A percentile compares a stretch with the other conserved stretches of the same genome.
These are phyloP conservation scores for Metschnikowia continentalis DNA, from an alignment of 805 yeast genomes.

Conservation along the genomic window DNA sequence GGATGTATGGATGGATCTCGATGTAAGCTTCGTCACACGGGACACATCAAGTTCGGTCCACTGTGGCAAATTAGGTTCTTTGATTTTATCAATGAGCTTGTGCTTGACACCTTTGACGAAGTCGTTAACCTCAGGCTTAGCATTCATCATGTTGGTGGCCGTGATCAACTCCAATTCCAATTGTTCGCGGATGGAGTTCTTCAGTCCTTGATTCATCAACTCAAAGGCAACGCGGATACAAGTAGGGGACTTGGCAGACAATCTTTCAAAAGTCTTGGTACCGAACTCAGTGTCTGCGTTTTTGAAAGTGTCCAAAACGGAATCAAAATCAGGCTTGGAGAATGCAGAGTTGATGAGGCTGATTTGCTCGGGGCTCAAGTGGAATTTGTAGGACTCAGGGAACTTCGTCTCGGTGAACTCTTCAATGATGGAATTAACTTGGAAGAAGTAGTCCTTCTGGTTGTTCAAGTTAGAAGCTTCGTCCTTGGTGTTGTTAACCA, in stretches of 20 bases:
- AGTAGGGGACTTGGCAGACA: constrained; percentile 69
- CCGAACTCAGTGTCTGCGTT: constrained; percentile 67
- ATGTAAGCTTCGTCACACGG: constrained; percentile 19
- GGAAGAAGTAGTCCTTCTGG: constrained; percentile 42
- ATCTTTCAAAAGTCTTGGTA: constrained; percentile 46
- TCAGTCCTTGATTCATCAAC: constrained; percentile 57
- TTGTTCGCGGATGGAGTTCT: constrained; percentile 58
- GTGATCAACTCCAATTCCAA: constrained; percentile 68
- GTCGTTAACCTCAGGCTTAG: constrained; percentile 48
- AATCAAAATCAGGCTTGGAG: constrained; percentile 47
- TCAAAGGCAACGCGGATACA: constrained; percentile 71
- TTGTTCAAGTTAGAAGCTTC: constrained; percentile 18
- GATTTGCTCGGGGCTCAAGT: constrained; percentile 52
- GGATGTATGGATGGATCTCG: constrained; percentile 17
- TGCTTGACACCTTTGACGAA: constrained; percentile 67
- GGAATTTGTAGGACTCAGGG: constrained; percentile 60
- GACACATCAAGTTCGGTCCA: constrained; percentile 36
- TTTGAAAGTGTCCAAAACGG: constrained; percentile 49
- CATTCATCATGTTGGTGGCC: constrained; percentile 69
- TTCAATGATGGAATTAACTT: constrained; percentile 70
- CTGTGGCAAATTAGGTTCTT: constrained; percentile 45
- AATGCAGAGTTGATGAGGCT: constrained; percentile 68
- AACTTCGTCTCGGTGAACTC: constrained; percentile 65
- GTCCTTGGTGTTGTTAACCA: constrained; percentile 25
- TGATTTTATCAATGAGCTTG: constrained; percentile 58